Percentiles rank a stretch among this genome's conserved stretches.
phyloP scores from a whole-genome alignment of 1,284 basidiomycete species.

The Salmacisia buchloeana region DNA sequence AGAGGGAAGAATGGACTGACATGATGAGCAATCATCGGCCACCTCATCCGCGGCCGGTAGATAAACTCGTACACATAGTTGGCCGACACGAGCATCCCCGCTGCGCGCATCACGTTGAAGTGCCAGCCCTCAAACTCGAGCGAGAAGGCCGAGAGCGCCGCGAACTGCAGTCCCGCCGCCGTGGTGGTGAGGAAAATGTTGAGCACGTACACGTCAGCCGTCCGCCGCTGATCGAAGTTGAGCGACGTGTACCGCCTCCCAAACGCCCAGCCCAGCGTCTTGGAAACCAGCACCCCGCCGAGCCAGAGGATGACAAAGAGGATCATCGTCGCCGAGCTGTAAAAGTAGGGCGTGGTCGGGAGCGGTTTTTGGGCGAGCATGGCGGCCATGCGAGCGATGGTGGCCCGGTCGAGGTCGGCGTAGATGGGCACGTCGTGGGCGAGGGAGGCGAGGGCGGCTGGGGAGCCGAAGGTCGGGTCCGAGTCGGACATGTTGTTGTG shows the following conservation, averaged over 20 bases:
- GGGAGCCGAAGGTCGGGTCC: no score
- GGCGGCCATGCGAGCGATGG: neutral
- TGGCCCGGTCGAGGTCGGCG: neutral
- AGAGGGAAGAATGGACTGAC: no score
- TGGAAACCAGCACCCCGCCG: neutral
- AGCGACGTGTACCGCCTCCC: neutral
- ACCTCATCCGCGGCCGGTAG: constrained; percentile 23
- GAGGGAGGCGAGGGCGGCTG: no score
- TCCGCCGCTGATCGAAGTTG: constrained; percentile 7
- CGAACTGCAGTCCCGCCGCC: neutral
- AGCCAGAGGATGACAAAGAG: constrained; percentile 3
- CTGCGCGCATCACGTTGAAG: neutral
- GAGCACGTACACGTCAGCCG: constrained; percentile 1
- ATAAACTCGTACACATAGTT: constrained; percentile 29
- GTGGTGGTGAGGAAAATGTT: neutral
- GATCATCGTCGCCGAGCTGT: neutral
- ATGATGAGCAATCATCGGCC: constrained; percentile 25
- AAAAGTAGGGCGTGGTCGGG: constrained; percentile 5
- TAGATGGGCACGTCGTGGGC: constrained; percentile 8
- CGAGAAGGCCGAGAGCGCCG: neutral
- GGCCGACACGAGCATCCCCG: constrained; percentile 15
- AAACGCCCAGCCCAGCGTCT: neutral
- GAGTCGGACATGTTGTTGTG: no score
- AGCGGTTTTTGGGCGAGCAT: constrained; percentile 1
- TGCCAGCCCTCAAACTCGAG: neutral